Evolutionary conservation across 2,329 filamentous ascomycete genomes (phyloP).

Genomic region (Sporothrix curviconia): DNA sequence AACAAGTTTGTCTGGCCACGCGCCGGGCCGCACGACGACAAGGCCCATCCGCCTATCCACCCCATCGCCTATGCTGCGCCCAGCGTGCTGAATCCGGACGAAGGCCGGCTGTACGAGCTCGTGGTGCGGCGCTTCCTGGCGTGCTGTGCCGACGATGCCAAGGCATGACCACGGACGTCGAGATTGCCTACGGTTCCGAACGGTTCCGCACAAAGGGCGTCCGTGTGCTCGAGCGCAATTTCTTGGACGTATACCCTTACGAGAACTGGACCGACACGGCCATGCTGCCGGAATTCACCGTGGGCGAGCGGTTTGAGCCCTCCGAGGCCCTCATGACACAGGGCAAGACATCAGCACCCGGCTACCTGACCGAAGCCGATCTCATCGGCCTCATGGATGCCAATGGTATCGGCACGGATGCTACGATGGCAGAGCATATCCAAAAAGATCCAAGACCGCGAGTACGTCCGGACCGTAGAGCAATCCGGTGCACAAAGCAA

Average conservation of each 20-base stretch:
- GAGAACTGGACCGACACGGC: conserved; percentile 91
- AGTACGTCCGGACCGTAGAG: conserved; percentile 67
- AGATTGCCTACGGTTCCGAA: conserved; percentile 78
- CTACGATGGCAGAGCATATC: conserved; percentile 98
- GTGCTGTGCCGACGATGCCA: conserved; percentile 91
- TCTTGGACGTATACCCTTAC: conserved; percentile 91
- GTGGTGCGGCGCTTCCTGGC: conserved; percentile 86
- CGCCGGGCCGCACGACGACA: conserved; percentile 82
- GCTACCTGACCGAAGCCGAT: conserved; percentile 89
- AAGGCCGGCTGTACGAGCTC: conserved; percentile 83
- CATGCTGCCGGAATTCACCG: conserved; percentile 69
- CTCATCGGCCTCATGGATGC: conserved; percentile 96
- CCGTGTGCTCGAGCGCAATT: conserved; percentile 81
- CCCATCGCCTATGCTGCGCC: conserved; percentile 78
- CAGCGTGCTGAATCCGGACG: conserved; percentile 55
- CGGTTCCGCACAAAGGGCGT: conserved; percentile 76
- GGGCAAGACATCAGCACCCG: conserved; percentile 79
- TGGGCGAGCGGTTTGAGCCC: conserved; percentile 79
- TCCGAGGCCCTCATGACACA: conserved; percentile 84
- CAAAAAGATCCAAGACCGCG: conserved; percentile 84
- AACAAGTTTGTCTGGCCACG: conserved; percentile 70
- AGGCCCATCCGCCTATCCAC: conserved; percentile 95
- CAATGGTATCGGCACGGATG: conserved; percentile 96
- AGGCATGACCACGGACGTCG: conserved; percentile 76
- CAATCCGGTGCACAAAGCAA: conserved; percentile 24